A percentile compares a stretch with the other conserved stretches of the same genome.
Conservation (phyloP, 345 rosid genomes). For the Brassica juncea region DNA sequence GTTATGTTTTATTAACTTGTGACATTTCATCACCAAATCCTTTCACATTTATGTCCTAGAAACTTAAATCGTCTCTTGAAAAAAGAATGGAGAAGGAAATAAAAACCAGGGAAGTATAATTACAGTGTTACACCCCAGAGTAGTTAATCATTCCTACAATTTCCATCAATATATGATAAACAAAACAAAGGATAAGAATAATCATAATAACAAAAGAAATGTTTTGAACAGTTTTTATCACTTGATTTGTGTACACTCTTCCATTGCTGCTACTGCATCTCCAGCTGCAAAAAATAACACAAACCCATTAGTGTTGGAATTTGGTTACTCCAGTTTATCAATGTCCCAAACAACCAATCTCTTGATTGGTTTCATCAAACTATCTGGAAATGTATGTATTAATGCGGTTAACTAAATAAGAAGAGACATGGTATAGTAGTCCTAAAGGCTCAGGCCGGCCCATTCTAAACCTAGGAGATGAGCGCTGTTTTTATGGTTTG, state of each 20-base stretch:
- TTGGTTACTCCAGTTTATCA: background rate
- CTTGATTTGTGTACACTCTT: constrained; percentile 28
- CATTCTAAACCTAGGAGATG: background rate
- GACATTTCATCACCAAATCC: background rate
- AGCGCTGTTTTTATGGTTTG: background rate
- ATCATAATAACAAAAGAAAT: constrained; percentile 18
- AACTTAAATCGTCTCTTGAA: background rate
- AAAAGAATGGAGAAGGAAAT: constrained; percentile 21
- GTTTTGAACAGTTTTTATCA: background rate
- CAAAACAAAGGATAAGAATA: constrained; percentile 12
- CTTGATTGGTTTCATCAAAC: constrained; percentile 9
- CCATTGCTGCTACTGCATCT: constrained; percentile 26
- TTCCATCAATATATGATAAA: background rate
- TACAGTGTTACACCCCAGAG: constrained; percentile 19
- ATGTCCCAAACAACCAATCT: background rate
- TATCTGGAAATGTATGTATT: background rate
- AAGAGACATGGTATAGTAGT: background rate
- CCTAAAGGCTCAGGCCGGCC: background rate
- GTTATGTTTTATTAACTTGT: background rate
- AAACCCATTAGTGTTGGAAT: constrained; percentile 9
- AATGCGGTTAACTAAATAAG: background rate
- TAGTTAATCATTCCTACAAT: constrained; percentile 29
- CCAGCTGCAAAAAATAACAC: constrained; percentile 29
- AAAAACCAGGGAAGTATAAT: constrained; percentile 22
- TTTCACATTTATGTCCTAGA: background rate